Conservation (phyloP, 2,329 filamentous ascomycete species). For the Diplodia seriata region DNA sequence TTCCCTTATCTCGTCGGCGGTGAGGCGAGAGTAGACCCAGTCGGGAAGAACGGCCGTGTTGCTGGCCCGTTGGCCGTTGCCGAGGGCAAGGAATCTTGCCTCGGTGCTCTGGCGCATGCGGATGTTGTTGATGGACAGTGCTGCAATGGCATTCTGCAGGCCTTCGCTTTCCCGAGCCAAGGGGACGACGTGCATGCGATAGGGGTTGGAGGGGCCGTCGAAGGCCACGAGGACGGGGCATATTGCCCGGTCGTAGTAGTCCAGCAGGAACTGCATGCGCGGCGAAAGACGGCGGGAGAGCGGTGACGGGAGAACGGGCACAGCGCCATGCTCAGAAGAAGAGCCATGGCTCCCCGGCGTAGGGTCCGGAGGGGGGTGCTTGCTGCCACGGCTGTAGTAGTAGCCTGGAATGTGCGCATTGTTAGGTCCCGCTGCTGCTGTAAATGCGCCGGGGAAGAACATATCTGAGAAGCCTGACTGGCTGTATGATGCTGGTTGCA, state of each 20-base stretch:
- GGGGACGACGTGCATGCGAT: slow-evolving; percentile 79
- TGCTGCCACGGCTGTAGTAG: slow-evolving; percentile 41
- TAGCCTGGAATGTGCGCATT: slow-evolving; percentile 42
- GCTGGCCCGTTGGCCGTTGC: slow-evolving; percentile 42
- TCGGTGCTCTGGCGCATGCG: slow-evolving; percentile 79
- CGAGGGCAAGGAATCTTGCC: slow-evolving; percentile 42
- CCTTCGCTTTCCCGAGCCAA: slow-evolving; percentile 80
- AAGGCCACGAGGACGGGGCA: slow-evolving; percentile 91
- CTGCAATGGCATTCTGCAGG: slow-evolving; percentile 91
- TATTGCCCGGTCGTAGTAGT: slow-evolving; percentile 93
- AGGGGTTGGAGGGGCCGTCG: slow-evolving; percentile 85
- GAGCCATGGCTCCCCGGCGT: slow-evolving; percentile 31
- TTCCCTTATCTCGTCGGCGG: slow-evolving; percentile 46
- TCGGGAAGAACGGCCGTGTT: slow-evolving; percentile 45
- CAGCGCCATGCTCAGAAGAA: slow-evolving; percentile 32
- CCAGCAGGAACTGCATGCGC: slow-evolving; percentile 86
- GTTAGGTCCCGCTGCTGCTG: slow-evolving; percentile 32
- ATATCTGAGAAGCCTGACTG: slow-evolving; percentile 48
- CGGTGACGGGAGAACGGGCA: slow-evolving; percentile 2
- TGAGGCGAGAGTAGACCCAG: slow-evolving; percentile 49
- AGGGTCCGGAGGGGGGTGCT: slow-evolving; percentile 22
- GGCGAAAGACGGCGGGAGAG: slow-evolving; percentile 64
- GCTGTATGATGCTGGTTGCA: slow-evolving; percentile 44
- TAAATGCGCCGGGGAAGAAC: slow-evolving; percentile 38
- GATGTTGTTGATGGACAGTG: slow-evolving; percentile 85